phyloP scores from a whole-genome alignment of 1,139 yeast genomes.

The Dujonia santamariae region DNA sequence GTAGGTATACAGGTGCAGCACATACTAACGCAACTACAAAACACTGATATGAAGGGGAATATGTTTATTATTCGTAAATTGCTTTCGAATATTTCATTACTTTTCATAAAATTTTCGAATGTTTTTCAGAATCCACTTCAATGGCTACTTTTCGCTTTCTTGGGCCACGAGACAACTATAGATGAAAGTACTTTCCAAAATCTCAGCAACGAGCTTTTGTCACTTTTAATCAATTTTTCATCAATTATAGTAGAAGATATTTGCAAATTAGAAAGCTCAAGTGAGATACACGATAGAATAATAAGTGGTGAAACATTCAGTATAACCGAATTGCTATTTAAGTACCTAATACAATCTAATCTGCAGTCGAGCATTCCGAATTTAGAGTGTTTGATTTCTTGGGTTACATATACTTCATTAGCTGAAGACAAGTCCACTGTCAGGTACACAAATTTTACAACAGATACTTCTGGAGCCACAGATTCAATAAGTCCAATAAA shows the following conservation, averaged over 20 bases:
- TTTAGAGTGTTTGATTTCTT: constrained; percentile 30
- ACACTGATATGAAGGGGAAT: constrained; percentile 10
- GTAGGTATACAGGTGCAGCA: background rate
- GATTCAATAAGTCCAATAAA: too few species aligned
- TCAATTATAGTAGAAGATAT: constrained; percentile 59
- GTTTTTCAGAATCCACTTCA: constrained; percentile 8
- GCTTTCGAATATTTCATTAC: constrained; percentile 51
- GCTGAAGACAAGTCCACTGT: constrained; percentile 35
- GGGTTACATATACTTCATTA: constrained; percentile 31
- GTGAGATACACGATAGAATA: constrained; percentile 23
- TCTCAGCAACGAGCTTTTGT: background rate
- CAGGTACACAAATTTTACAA: constrained; percentile 21
- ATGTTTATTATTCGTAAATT: constrained; percentile 31
- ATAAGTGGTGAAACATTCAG: constrained; percentile 26
- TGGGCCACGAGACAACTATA: background rate
- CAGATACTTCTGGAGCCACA: too few species aligned
- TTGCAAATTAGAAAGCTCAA: constrained; percentile 26
- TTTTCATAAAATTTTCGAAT: constrained; percentile 35
- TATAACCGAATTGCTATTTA: constrained; percentile 13
- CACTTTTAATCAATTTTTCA: constrained; percentile 27
- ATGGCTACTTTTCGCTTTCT: constrained; percentile 1
- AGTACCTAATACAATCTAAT: too few species aligned
- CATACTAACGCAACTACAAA: background rate
- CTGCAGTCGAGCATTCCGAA: too few species aligned
- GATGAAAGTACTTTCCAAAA: background rate